Percentiles rank a stretch among this genome's conserved stretches.
Evolutionary conservation across 805 yeast species (phyloP).

Genomic region (Pichia phayaonensis): DNA sequence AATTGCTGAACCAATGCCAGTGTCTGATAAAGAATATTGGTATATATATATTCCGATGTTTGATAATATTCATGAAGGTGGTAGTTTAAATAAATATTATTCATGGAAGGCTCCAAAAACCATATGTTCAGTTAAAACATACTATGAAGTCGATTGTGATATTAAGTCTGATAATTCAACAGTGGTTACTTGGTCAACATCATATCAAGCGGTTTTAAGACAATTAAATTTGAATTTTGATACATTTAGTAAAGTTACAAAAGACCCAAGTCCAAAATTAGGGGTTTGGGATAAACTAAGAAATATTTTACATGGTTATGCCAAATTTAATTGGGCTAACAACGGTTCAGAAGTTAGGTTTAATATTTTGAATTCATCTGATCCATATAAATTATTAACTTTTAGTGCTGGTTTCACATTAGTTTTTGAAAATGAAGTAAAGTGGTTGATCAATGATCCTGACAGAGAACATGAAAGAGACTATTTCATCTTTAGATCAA

Average conservation of each 20-base stretch:
- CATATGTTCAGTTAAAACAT: conserved; percentile 65
- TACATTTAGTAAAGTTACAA: conserved; percentile 80
- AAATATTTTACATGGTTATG: conserved; percentile 64
- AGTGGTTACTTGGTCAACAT: conserved; percentile 75
- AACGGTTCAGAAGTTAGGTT: conserved; percentile 44
- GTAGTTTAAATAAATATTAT: conserved; percentile 36
- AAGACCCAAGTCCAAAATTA: conserved; percentile 74
- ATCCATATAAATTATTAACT: conserved; percentile 69
- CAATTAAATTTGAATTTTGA: conserved; percentile 73
- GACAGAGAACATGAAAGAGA: conserved; percentile 51
- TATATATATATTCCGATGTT: conserved; percentile 56
- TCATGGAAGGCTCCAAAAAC: conserved; percentile 67
- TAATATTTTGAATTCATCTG: conserved; percentile 64
- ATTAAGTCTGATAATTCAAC: conserved; percentile 53
- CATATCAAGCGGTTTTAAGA: conserved; percentile 77
- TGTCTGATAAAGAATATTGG: conserved; percentile 46
- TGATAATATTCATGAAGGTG: conserved; percentile 30
- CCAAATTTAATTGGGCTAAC: conserved; percentile 40
- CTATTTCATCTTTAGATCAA: conserved; percentile 57
- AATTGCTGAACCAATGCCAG: conserved; percentile 56
- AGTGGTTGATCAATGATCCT: conserved; percentile 52
- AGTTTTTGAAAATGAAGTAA: conserved; percentile 57
- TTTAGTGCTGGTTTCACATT: conserved; percentile 70
- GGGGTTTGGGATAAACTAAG: conserved; percentile 94
- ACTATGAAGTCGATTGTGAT: conserved; percentile 48